A percentile compares a stretch with the other conserved stretches of the same genome.
Conservation (phyloP, 1,284 basidiomycete genomes). For the Neonothopanus nambi region DNA sequence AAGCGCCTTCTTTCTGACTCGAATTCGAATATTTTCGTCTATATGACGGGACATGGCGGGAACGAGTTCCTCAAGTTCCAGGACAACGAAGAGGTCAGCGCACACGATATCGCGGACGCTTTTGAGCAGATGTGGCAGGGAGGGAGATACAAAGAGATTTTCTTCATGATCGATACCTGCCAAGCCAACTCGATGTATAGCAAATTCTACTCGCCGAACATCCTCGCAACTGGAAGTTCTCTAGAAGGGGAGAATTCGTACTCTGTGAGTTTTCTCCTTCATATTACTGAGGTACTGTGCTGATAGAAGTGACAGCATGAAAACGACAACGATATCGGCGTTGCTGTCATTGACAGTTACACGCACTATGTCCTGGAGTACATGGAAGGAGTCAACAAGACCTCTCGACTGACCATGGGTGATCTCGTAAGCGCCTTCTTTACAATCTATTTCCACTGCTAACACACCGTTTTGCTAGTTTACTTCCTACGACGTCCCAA, state of each 20-base stretch:
- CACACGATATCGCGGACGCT: slow-evolving; percentile 94
- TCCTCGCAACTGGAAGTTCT: slow-evolving; percentile 92
- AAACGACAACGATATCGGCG: slow-evolving; percentile 91
- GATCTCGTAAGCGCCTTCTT: slow-evolving; percentile 68
- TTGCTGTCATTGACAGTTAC: slow-evolving; percentile 93
- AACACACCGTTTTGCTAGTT: slow-evolving; percentile 53
- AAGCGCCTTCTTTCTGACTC: slow-evolving; percentile 92
- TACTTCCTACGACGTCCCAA: slow-evolving; percentile 70
- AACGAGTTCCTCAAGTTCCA: slow-evolving; percentile 99
- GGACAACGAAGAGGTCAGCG: slow-evolving; percentile 96
- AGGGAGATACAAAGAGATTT: slow-evolving; percentile 92
- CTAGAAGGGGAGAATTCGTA: slow-evolving; percentile 91
- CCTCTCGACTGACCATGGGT: slow-evolving; percentile 76
- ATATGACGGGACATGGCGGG: slow-evolving; percentile 98
- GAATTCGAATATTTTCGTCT: slow-evolving; percentile 94
- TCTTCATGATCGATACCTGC: slow-evolving; percentile 99
- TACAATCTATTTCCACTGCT: neutral
- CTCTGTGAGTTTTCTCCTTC: slow-evolving; percentile 58
- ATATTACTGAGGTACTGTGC: neutral
- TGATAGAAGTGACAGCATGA: slow-evolving; percentile 62
- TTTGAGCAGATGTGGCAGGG: slow-evolving; percentile 99
- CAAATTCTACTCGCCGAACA: slow-evolving; percentile 94
- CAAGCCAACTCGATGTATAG: slow-evolving; percentile 97
- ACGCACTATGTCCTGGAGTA: slow-evolving; percentile 92
- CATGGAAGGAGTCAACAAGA: slow-evolving; percentile 93